A percentile compares a stretch with the other conserved stretches of the same genome.
Conservation (phyloP, 2,329 filamentous ascomycete genomes). For the Cordyceps fumosorosea region DNA sequence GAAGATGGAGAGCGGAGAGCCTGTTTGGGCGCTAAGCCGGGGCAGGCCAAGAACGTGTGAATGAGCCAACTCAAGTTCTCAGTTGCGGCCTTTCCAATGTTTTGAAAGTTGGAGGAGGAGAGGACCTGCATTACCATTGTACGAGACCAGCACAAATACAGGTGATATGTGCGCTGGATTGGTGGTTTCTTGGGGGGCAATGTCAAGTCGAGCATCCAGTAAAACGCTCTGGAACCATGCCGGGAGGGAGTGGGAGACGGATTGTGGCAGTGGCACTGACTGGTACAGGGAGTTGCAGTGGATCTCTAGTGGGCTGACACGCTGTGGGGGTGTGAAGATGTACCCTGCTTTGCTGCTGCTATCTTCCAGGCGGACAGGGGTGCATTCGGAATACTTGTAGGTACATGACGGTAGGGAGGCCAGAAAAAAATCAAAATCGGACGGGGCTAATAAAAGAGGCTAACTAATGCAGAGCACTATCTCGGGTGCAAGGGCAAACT, state of each 20-base stretch:
- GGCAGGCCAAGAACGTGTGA: not conserved
- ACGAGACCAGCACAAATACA: not conserved
- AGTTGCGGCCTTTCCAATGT: not conserved
- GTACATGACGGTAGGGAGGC: not conserved
- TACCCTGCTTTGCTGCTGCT: not conserved
- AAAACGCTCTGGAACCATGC: not conserved
- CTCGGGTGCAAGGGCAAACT: not conserved
- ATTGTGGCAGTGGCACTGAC: not conserved
- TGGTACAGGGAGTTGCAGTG: not conserved
- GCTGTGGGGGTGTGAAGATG: not conserved
- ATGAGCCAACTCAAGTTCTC: not conserved
- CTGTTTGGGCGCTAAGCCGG: constrained; percentile 5
- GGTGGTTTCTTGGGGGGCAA: not conserved
- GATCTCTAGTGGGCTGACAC: not conserved
- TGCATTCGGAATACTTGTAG: not conserved
- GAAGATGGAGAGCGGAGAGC: not conserved
- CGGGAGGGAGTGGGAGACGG: not conserved
- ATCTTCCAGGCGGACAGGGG: constrained; percentile 1
- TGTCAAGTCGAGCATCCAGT: not conserved
- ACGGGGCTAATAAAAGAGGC: not conserved
- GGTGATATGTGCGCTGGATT: no score
- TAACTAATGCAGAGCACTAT: not conserved
- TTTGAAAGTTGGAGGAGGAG: not conserved
- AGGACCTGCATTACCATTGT: not conserved
- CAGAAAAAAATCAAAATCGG: not conserved